These are phyloP conservation scores for Halenospora varia DNA, from an alignment of 495 filamentous ascomycete species.

Conservation along the genomic window DNA sequence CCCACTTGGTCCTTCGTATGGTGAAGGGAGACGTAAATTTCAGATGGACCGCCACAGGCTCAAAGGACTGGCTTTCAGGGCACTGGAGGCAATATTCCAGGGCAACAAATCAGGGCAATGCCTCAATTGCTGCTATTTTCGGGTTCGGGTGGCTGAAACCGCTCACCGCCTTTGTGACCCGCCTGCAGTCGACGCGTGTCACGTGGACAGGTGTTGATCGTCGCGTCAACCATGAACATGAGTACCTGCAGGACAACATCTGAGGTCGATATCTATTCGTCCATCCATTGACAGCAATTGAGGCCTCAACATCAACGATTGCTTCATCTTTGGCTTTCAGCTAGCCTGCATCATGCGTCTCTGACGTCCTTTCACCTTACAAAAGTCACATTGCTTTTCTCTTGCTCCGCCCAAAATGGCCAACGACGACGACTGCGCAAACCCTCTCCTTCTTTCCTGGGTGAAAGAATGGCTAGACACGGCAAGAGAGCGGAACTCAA, in stretches of 20 bases:
- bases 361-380: not conserved
- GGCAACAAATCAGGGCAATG: too few species aligned
- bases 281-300: not conserved
- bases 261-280: not conserved
- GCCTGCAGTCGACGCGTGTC: not conserved
- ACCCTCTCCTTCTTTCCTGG: constrained; percentile 71
- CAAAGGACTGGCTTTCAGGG: too few species aligned
- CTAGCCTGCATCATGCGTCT: not conserved
- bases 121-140: too few species aligned
- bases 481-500: constrained; percentile 66
- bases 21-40: too few species aligned
- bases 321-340: not conserved
- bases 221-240: constrained; percentile 1
- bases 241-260: too few species aligned
- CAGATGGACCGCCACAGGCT: too few species aligned
- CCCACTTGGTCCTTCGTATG: too few species aligned
- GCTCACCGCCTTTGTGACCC: not conserved
- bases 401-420: constrained; percentile 8
- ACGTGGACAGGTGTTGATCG: constrained; percentile 4
- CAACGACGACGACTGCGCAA: constrained; percentile 60
- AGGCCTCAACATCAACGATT: not conserved
- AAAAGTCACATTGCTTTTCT: not conserved
- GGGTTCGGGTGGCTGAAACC: too few species aligned
- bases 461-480: constrained; percentile 78
- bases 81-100: too few species aligned